Percentiles rank a stretch among this genome's conserved stretches.
phyloP scores from a whole-genome alignment of 2,329 filamentous ascomycete genomes.

The Apiospora aurea region DNA sequence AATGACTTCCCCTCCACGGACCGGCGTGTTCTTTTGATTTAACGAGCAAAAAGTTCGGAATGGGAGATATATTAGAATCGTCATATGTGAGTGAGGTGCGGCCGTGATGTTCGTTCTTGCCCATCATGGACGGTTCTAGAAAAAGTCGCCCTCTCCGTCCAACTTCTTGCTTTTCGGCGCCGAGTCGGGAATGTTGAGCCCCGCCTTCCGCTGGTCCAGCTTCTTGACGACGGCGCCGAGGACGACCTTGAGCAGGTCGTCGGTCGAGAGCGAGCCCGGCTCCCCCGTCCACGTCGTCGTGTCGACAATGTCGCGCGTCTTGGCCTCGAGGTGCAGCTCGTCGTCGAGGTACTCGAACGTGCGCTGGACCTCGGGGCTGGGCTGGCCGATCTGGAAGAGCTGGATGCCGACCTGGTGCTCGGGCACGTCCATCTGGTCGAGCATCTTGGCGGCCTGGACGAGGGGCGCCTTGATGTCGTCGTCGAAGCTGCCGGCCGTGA shows the following conservation, averaged over 20 bases:
- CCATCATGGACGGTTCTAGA: background rate
- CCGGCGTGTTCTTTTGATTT: too few species aligned
- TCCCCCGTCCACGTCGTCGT: slow-evolving; percentile 81
- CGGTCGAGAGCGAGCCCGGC: slow-evolving; percentile 65
- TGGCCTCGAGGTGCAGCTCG: slow-evolving; percentile 56
- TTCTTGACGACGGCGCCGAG: slow-evolving; percentile 77
- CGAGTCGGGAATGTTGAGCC: background rate
- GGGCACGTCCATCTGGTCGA: slow-evolving; percentile 74
- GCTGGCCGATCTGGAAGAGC: slow-evolving; percentile 92
- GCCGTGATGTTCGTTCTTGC: background rate
- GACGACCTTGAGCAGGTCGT: slow-evolving; percentile 82
- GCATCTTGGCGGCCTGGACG: slow-evolving; percentile 68
- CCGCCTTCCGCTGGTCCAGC: slow-evolving; percentile 57
- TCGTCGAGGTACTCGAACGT: slow-evolving; percentile 81
- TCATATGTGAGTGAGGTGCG: too few species aligned
- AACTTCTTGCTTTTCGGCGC: background rate
- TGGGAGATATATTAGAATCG: too few species aligned
- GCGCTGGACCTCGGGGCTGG: slow-evolving; percentile 62
- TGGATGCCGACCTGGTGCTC: slow-evolving; percentile 89
- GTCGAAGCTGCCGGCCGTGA: slow-evolving; percentile 85
- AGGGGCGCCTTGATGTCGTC: slow-evolving; percentile 81
- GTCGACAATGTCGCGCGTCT: slow-evolving; percentile 88
- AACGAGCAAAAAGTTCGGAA: too few species aligned
- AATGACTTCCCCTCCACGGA: too few species aligned
- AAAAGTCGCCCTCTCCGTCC: slow-evolving; percentile 4